These are phyloP conservation scores for Fusarium fracticaudum DNA, from an alignment of 2,329 filamentous ascomycete species.

Conservation along the genomic window DNA sequence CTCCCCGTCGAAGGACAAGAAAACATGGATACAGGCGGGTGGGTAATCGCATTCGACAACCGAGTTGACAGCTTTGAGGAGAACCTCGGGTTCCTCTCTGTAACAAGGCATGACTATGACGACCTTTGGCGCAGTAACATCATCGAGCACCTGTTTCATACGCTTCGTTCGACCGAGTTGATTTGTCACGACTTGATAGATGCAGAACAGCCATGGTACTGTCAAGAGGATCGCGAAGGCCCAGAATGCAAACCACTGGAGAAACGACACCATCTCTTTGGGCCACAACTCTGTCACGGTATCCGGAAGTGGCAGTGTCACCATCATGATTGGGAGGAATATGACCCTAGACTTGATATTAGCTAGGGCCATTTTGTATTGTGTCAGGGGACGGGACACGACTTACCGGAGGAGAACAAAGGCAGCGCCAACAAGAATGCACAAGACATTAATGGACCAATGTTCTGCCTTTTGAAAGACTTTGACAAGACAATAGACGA, in stretches of 20 bases:
- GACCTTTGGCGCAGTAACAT: slow-evolving; percentile 87
- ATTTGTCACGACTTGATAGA: slow-evolving; percentile 90
- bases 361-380: background rate
- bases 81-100: slow-evolving; percentile 85
- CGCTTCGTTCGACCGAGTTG: slow-evolving; percentile 83
- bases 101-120: slow-evolving; percentile 98
- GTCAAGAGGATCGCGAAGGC: slow-evolving; percentile 86
- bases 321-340: slow-evolving; percentile 93
- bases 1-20: slow-evolving; percentile 93
- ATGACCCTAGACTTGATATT: slow-evolving; percentile 65
- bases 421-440: slow-evolving; percentile 76
- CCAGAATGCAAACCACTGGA: slow-evolving; percentile 98
- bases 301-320: slow-evolving; percentile 84
- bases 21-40: slow-evolving; percentile 89
- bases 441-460: slow-evolving; percentile 81
- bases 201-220: slow-evolving; percentile 90
- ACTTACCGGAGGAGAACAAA: slow-evolving; percentile 81
- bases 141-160: slow-evolving; percentile 86
- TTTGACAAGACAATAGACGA: slow-evolving; percentile 89
- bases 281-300: slow-evolving; percentile 80
- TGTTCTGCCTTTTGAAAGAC: slow-evolving; percentile 90
- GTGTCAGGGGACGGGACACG: too few relatives aligned
- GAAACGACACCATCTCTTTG: slow-evolving; percentile 68
- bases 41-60: slow-evolving; percentile 96
- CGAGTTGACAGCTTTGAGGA: slow-evolving; percentile 88